phyloP scores from a whole-genome alignment of 179 eudicot genomes.

The Gypsophila paniculata region DNA sequence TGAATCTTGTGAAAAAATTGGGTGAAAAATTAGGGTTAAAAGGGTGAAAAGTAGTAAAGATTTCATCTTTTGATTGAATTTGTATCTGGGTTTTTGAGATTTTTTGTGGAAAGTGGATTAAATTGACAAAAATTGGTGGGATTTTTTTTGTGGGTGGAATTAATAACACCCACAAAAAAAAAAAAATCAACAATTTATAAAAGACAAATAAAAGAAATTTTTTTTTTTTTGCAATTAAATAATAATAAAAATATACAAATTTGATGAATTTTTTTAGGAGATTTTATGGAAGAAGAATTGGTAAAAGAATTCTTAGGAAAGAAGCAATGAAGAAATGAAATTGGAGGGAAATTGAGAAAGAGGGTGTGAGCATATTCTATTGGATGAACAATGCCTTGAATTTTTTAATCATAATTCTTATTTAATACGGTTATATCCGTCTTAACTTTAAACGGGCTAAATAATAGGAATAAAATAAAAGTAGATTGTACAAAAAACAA shows the following conservation, averaged over 20 bases:
- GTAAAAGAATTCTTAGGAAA: constrained; percentile 13
- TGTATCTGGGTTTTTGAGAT: constrained; percentile 12
- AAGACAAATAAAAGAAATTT: not conserved
- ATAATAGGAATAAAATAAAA: no score
- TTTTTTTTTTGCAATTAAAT: no score
- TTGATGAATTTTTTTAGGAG: no score
- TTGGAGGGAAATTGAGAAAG: not conserved
- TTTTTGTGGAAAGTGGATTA: not conserved
- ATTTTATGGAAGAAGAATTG: constrained; percentile 14
- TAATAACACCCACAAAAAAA: not conserved
- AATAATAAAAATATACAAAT: no score
- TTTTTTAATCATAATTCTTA: no score
- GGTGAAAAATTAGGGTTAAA: constrained; percentile 8
- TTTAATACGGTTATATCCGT: no score
- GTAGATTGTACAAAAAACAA: no score
- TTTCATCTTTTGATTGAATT: constrained; percentile 17
- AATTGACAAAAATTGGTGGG: not conserved
- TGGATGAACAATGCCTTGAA: no score
- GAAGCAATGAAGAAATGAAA: constrained; percentile 15
- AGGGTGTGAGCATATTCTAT: not conserved
- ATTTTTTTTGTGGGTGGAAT: not conserved
- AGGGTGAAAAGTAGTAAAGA: constrained; percentile 18
- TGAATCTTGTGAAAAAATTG: constrained; percentile 26
- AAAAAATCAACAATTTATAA: not conserved
- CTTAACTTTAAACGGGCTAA: no score